phyloP scores from a whole-genome alignment of 768 basidiomycete genomes.

The Naganishia friedmannii region DNA sequence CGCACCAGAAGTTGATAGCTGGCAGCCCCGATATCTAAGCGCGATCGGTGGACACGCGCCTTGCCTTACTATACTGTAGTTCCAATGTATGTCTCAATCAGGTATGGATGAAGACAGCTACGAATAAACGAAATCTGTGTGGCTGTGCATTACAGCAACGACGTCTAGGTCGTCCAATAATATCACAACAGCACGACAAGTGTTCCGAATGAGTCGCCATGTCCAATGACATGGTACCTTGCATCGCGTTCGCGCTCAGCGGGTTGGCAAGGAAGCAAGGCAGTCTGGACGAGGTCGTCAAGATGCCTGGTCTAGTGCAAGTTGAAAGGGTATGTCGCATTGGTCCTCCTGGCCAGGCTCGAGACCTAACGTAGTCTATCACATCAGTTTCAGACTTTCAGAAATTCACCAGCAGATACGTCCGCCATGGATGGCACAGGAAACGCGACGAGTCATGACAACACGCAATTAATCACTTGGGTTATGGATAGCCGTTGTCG shows the following conservation, averaged over 20 bases:
- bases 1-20: too few species aligned
- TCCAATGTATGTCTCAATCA: background rate
- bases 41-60: background rate
- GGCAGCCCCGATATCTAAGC: constrained; percentile 4
- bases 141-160: background rate
- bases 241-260: constrained; percentile 10
- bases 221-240: constrained; percentile 21
- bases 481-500: constrained; percentile 17
- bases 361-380: background rate
- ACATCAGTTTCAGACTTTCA: constrained; percentile 7
- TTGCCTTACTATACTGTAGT: background rate
- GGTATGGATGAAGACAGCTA: background rate
- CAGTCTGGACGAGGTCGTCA: constrained; percentile 4
- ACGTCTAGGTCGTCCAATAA: background rate
- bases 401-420: background rate
- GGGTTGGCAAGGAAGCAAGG: background rate
- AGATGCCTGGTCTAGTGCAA: constrained; percentile 3
- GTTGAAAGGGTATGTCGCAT: constrained; percentile 12
- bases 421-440: background rate
- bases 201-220: background rate
- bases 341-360: too few species aligned
- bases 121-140: background rate
- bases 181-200: background rate
- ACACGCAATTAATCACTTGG: constrained; percentile 18
- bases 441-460: background rate